Conservation (phyloP, 805 yeast species). For the Ogataea sp. region DNA sequence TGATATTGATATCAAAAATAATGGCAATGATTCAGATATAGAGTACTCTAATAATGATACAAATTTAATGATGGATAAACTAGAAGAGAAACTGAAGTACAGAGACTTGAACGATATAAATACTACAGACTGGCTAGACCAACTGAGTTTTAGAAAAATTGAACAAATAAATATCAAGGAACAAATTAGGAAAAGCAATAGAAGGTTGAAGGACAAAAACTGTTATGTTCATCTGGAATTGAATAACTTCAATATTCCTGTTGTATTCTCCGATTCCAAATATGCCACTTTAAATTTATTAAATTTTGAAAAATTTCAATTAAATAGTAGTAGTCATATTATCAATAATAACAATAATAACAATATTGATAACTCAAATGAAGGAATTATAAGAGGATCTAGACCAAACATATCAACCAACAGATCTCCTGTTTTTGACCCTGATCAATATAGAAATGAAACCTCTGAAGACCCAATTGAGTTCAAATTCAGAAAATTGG, state of each 20-base stretch:
- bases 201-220: neutral
- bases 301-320: conserved; percentile 16
- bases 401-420: neutral
- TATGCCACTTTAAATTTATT: conserved; percentile 27
- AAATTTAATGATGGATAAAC: conserved; percentile 29
- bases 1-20: neutral
- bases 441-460: conserved; percentile 43
- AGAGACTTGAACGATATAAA: conserved; percentile 64
- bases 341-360: conserved; percentile 4
- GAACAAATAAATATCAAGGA: conserved; percentile 27
- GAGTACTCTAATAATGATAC: neutral
- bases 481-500: conserved; percentile 73
- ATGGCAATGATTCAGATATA: neutral
- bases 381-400: neutral
- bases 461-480: conserved; percentile 74
- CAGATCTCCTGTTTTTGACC: conserved; percentile 45
- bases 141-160: conserved; percentile 48
- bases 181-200: conserved; percentile 5
- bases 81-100: conserved; percentile 47
- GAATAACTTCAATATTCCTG: conserved; percentile 62
- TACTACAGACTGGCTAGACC: conserved; percentile 67
- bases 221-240: conserved; percentile 33
- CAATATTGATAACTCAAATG: neutral
- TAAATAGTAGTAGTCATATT: conserved; percentile 10
- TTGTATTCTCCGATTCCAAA: conserved; percentile 56